Evolutionary conservation across 345 rosid genomes (phyloP).

Genomic region (Populus pruinosa): DNA sequence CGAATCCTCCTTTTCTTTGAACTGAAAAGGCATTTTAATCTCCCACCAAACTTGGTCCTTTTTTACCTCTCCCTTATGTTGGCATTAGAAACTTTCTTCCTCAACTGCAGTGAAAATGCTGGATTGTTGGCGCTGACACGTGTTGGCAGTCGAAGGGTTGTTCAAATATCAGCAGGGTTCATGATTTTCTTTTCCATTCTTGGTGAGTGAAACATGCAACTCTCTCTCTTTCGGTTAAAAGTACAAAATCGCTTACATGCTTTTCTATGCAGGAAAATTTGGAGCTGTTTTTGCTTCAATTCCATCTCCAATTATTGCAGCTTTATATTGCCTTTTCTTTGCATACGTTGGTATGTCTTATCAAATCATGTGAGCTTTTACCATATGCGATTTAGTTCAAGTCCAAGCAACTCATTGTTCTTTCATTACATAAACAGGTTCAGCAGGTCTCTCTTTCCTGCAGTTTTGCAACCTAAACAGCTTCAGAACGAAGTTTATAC

Average conservation of each 20-base stretch:
- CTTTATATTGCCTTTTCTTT: constrained; percentile 33
- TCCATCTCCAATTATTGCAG: constrained; percentile 36
- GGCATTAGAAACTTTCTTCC: constrained; percentile 2
- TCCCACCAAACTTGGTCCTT: neutral
- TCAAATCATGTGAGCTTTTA: neutral
- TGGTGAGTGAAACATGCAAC: constrained; percentile 36
- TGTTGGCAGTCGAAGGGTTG: constrained; percentile 89
- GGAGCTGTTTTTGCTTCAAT: constrained; percentile 39
- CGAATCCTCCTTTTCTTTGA: constrained; percentile 5
- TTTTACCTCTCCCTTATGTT: neutral
- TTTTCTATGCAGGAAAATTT: constrained; percentile 25
- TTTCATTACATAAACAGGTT: constrained; percentile 19
- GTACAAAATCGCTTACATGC: neutral
- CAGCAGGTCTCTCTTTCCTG: constrained; percentile 30
- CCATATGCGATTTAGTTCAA: neutral
- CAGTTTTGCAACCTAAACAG: constrained; percentile 41
- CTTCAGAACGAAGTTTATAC: constrained; percentile 32
- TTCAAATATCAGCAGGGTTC: constrained; percentile 87
- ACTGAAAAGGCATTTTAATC: neutral
- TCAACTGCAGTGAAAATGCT: constrained; percentile 72
- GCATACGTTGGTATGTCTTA: constrained; percentile 31
- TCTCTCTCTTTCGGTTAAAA: neutral
- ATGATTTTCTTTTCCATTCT: constrained; percentile 96
- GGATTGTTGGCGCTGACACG: constrained; percentile 84
- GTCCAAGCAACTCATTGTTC: neutral